These are phyloP conservation scores for Eucalyptus victrix DNA, from an alignment of 345 rosid species.

Conservation along the genomic window DNA sequence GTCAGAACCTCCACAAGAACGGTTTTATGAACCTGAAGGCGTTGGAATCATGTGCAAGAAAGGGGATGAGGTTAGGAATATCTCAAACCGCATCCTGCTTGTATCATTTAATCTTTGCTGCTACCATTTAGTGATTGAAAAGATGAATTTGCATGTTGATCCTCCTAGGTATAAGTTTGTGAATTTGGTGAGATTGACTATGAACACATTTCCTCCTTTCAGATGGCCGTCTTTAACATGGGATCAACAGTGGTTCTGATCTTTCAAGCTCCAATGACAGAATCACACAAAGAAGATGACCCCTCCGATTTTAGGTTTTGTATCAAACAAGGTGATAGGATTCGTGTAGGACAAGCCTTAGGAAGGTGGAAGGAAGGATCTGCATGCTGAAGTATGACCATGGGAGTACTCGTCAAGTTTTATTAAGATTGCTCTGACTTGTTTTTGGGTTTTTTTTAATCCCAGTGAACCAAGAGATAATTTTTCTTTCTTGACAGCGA, in stretches of 20 bases:
- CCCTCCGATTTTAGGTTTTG: constrained; percentile 54
- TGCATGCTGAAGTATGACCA: background rate
- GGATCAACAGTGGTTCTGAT: constrained; percentile 93
- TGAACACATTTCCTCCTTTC: background rate
- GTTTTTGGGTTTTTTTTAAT: background rate
- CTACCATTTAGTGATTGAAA: background rate
- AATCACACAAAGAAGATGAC: constrained; percentile 11
- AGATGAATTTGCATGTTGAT: background rate
- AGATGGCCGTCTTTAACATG: constrained; percentile 87
- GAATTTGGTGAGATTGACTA: background rate
- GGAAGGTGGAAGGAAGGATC: constrained; percentile 49
- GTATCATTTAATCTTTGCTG: background rate
- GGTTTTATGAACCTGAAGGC: constrained; percentile 63
- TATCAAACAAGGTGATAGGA: constrained; percentile 51
- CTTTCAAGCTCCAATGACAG: constrained; percentile 67
- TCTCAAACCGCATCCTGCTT: background rate
- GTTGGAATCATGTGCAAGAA: constrained; percentile 57
- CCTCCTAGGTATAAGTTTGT: background rate
- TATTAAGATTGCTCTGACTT: background rate
- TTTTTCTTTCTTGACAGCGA: background rate
- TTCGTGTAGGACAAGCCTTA: constrained; percentile 68
- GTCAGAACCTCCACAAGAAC: constrained; percentile 59
- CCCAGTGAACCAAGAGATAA: background rate
- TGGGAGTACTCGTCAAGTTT: background rate
- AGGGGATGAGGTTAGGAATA: constrained; percentile 68